phyloP scores from a whole-genome alignment of 2,329 filamentous ascomycete species.

The Hymenoscyphus occultus region DNA sequence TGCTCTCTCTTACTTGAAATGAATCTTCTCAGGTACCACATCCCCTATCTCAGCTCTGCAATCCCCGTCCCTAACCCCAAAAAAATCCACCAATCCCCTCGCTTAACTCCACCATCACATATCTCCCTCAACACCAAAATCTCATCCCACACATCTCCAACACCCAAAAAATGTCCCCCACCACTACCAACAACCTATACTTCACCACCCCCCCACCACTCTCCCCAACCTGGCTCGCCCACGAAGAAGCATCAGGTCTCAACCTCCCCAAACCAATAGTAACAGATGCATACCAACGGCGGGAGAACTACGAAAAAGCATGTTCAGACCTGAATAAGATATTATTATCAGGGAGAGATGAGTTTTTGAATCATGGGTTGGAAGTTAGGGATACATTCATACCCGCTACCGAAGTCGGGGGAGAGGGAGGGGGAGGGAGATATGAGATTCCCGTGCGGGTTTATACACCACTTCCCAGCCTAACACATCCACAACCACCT shows the following conservation, averaged over 20 bases:
- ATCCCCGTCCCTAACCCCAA: too few relatives aligned
- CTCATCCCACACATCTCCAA: not conserved
- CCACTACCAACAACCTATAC: conserved; percentile 17
- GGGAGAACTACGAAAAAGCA: conserved; percentile 40
- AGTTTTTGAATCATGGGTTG: conserved; percentile 40
- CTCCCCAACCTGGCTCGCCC: conserved; percentile 42
- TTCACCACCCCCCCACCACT: conserved; percentile 37
- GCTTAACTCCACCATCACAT: too few relatives aligned
- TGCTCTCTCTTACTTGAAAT: too few relatives aligned
- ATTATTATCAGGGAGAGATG: conserved; percentile 40
- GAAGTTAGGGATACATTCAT: conserved; percentile 21
- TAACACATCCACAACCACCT: not conserved
- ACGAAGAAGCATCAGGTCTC: conserved; percentile 38
- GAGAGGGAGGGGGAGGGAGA: not conserved
- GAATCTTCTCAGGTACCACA: too few relatives aligned
- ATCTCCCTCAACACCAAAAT: too few relatives aligned
- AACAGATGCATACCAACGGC: conserved; percentile 23
- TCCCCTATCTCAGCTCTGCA: too few relatives aligned
- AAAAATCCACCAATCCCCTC: too few relatives aligned
- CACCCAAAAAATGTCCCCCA: not conserved
- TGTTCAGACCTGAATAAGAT: conserved; percentile 40
- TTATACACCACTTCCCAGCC: conserved; percentile 15
- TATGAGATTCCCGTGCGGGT: conserved; percentile 22
- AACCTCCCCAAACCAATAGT: conserved; percentile 30
- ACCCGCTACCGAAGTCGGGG: too few relatives aligned